Conservation (phyloP, 306 rosid species). For the Mimosa pudica region DNA sequence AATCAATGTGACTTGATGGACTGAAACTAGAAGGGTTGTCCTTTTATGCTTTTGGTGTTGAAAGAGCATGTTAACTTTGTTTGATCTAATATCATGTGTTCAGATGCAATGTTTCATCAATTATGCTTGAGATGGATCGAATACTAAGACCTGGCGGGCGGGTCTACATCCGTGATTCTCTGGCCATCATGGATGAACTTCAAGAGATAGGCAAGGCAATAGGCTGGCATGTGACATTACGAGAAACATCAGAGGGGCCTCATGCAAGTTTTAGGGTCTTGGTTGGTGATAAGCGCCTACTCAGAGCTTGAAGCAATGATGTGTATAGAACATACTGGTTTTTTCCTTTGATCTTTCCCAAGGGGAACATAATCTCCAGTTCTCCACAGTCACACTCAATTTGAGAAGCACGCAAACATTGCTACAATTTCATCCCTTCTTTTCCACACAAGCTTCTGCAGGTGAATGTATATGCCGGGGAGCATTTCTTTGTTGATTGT, state of each 20-base stretch:
- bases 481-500: constrained; percentile 30
- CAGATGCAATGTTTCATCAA: constrained; percentile 81
- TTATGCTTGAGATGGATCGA: constrained; percentile 99
- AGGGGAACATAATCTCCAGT: constrained; percentile 4
- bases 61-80: neutral
- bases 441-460: constrained; percentile 20
- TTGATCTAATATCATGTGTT: constrained; percentile 19
- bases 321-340: constrained; percentile 20
- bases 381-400: constrained; percentile 25
- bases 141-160: constrained; percentile 87
- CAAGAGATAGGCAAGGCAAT: constrained; percentile 75
- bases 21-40: neutral
- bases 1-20: neutral
- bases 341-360: constrained; percentile 18
- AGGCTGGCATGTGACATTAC: constrained; percentile 71
- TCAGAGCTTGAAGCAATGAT: constrained; percentile 54
- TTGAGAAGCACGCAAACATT: constrained; percentile 31
- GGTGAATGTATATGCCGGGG: constrained; percentile 5
- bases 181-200: constrained; percentile 85
- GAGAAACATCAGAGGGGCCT: constrained; percentile 91
- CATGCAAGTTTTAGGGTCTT: constrained; percentile 81
- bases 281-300: constrained; percentile 76
- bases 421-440: constrained; percentile 25
- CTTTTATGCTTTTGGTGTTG: neutral
- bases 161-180: constrained; percentile 76